Base-by-base conservation (phyloP, 306 rosid genomes). In the Cucurbita pepo region DNA sequence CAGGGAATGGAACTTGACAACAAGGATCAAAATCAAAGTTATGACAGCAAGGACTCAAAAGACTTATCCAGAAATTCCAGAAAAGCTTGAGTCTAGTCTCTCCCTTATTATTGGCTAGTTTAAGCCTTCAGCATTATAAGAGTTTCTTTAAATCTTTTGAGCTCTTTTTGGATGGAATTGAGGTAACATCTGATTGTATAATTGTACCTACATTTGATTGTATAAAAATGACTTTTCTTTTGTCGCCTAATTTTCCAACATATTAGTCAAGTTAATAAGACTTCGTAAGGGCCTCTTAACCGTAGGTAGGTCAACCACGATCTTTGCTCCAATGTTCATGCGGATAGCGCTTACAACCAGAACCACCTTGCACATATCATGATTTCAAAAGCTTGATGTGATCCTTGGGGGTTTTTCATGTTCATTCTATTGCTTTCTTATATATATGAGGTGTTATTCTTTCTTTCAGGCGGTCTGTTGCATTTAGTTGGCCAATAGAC, bases 1-100 rank as follows among this genome's bases (percentile, higher is more conserved):
- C 86, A 88, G 65, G 97, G 99, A 37, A 65, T 83, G 65, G 97
- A 95, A 54, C 84, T 89, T 57, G 82, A 80, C 65, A 76, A 75
- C 18, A 84, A 81, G 82, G 88, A 86, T 74, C 77, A 69, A 45
- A 69, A 85, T 75, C 79, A 48, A 25, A 69, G 7, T 66, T 21
- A 22, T 60, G 73, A 43, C 10, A 75, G 54, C 61, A 48, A 30
- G 45, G 77, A 79, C 53, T 25, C 81, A 22, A 80, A 71, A 52
- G 81, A 48, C 71, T 43, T 34, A 63, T 79, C 82, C 77, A 84
- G 84, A 73, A 70, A 76, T 62, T 61, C 62, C 72, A 60, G 79
- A 55, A 79, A 86, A 58, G 71, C 56, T 60, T 79, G 75, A 74
- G 62, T 81, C 54, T 76, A 13, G 22, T 47, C 43, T 21, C 37